Percentiles rank a stretch among this genome's conserved stretches.
phyloP scores from a whole-genome alignment of 371 early-diverging fungal genomes.

The Chytridium lagenaria region DNA sequence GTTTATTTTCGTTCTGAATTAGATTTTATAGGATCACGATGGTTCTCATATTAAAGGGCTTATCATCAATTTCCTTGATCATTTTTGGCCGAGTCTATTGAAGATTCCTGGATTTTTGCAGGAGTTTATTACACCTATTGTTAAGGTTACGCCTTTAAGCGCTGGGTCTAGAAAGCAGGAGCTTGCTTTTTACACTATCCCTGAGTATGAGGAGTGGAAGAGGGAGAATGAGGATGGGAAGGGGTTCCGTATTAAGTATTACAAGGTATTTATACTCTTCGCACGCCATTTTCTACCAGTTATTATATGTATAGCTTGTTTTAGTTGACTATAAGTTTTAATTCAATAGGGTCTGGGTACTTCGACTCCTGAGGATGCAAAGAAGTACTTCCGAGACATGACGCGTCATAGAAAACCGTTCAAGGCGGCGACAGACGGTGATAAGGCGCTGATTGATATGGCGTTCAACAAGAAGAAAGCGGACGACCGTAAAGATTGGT shows the following conservation, averaged over 20 bases:
- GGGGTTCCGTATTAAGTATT: constrained; percentile 94
- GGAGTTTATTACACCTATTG: constrained; percentile 99
- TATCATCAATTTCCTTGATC: constrained; percentile 98
- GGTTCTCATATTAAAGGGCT: constrained; percentile 99
- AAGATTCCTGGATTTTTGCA: constrained; percentile 94
- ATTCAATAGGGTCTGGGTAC: constrained; percentile 96
- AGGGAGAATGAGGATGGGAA: constrained; percentile 64
- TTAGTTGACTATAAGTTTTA: too few relatives aligned
- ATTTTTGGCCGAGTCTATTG: constrained; percentile 96
- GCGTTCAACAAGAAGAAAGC: constrained; percentile 99
- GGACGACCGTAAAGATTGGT: constrained; percentile 97
- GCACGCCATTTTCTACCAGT: background rate
- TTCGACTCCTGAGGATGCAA: constrained; percentile 89
- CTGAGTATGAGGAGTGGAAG: constrained; percentile 97
- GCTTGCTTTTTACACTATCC: constrained; percentile 93
- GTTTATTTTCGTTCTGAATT: too few relatives aligned
- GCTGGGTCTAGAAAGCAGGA: constrained; percentile 51
- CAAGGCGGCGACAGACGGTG: constrained; percentile 64
- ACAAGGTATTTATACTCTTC: constrained; percentile 69
- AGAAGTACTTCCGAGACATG: constrained; percentile 92
- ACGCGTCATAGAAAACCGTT: constrained; percentile 90
- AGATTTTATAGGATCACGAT: constrained; percentile 90
- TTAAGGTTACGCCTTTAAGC: constrained; percentile 78
- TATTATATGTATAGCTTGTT: too few relatives aligned
- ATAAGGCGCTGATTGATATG: constrained; percentile 90